These are phyloP conservation scores for Ogataea henricii DNA, from an alignment of 805 yeast species.

Conservation along the genomic window DNA sequence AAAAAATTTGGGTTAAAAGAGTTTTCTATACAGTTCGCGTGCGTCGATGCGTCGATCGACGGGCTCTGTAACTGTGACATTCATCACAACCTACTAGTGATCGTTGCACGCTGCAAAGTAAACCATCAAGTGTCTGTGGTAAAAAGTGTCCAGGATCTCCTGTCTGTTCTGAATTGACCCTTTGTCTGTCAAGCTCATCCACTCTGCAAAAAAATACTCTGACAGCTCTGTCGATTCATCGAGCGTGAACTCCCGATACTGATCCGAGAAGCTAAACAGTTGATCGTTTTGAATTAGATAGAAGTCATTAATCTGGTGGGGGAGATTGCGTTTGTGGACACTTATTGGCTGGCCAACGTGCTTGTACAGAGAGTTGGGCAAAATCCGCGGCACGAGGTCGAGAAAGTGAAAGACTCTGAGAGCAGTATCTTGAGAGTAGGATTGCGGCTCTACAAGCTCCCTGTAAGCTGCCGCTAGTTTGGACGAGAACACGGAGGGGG, in stretches of 20 bases:
- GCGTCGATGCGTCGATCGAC: conserved; percentile 9
- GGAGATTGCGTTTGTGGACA: conserved; percentile 18
- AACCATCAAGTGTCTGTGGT: conserved; percentile 17
- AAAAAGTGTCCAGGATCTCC: conserved; percentile 14
- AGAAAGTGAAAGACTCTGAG: conserved; percentile 15
- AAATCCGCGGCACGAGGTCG: conserved; percentile 23
- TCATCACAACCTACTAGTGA: background rate
- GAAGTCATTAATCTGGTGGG: conserved; percentile 13
- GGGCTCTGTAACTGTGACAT: background rate
- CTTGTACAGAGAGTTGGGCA: conserved; percentile 18
- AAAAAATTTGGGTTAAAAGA: background rate
- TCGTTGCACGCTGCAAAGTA: conserved; percentile 20
- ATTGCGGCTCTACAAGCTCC: background rate
- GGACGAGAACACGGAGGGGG: conserved; percentile 24
- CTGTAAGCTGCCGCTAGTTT: conserved; percentile 15
- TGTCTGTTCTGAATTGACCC: conserved; percentile 4
- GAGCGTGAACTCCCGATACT: background rate
- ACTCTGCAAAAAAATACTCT: background rate
- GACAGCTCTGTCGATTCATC: conserved; percentile 8
- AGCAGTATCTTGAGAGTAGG: background rate
- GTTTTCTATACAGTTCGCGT: too few relatives aligned
- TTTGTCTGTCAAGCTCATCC: background rate
- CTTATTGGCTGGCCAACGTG: conserved; percentile 20
- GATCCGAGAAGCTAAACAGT: background rate
- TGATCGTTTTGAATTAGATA: conserved; percentile 1